A percentile compares a stretch with the other conserved stretches of the same genome.
Conservation (phyloP, 352 stramenopile species). For the Thraustochytrium sp. region DNA sequence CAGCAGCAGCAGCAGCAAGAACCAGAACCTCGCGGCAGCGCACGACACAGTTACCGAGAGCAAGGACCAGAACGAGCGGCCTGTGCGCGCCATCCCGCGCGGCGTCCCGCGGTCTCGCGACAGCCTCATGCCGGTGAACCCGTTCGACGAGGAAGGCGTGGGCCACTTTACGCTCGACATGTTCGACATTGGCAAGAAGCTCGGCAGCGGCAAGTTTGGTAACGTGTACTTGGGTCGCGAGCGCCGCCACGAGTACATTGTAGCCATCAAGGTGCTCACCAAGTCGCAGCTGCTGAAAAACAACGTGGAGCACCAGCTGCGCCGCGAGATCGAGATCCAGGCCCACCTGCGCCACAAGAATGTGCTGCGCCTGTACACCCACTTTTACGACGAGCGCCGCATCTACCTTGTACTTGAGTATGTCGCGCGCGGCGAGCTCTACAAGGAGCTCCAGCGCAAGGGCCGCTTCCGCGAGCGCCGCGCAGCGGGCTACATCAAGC, state of each 20-base stretch:
- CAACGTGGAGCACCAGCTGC: conserved; percentile 95
- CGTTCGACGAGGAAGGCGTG: not conserved
- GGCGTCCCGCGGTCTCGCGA: not conserved
- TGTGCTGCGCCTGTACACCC: conserved; percentile 46
- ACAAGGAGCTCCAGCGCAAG: conserved; percentile 88
- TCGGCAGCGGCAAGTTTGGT: conserved; percentile 95
- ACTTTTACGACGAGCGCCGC: conserved; percentile 67
- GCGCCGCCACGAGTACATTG: conserved; percentile 93
- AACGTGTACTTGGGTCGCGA: conserved; percentile 96
- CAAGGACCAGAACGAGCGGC: not conserved
- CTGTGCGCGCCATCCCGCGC: not conserved
- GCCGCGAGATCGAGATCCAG: conserved; percentile 99
- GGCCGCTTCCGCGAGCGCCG: conserved; percentile 86
- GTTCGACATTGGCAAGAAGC: conserved; percentile 95
- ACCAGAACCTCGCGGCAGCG: not conserved
- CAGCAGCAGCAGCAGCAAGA: not conserved
- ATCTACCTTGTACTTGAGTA: conserved; percentile 99
- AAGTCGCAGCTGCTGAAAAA: conserved; percentile 44
- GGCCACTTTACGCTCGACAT: conserved; percentile 56
- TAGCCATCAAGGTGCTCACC: conserved; percentile 85
- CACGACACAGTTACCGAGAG: not conserved
- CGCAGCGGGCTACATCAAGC: conserved; percentile 86
- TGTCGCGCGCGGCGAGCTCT: conserved; percentile 92
- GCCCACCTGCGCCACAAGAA: conserved; percentile 72
- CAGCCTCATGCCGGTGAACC: conserved; percentile 3